These are phyloP conservation scores for Suillus hirtellus DNA, from an alignment of 768 basidiomycete genomes.

Conservation along the genomic window DNA sequence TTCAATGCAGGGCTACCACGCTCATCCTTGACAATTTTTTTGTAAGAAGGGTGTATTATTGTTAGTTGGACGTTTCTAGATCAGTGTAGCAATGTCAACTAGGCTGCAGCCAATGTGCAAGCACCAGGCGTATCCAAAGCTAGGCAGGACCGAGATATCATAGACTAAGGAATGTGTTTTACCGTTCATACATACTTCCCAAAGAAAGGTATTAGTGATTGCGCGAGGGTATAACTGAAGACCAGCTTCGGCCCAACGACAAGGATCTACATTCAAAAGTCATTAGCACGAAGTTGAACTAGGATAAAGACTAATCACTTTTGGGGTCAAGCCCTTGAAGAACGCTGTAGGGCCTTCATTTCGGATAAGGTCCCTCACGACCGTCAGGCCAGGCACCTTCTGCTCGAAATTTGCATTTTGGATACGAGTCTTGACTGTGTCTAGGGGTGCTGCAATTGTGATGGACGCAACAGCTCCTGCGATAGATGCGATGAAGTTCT, in stretches of 20 bases:
- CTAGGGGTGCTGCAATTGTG: constrained; percentile 93
- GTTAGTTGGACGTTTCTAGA: background rate
- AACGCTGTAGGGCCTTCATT: constrained; percentile 84
- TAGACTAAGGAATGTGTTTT: background rate
- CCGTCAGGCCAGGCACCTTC: constrained; percentile 76
- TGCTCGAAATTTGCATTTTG: constrained; percentile 97
- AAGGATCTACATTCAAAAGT: constrained; percentile 65
- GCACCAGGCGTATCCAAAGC: background rate
- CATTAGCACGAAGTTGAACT: constrained; percentile 27
- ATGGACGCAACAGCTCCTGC: constrained; percentile 95
- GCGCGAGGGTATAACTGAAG: constrained; percentile 97
- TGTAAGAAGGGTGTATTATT: background rate
- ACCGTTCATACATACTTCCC: constrained; percentile 69
- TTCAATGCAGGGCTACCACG: background rate
- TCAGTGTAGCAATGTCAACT: background rate
- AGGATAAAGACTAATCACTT: constrained; percentile 47
- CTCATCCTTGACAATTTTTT: background rate
- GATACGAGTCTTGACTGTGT: constrained; percentile 95
- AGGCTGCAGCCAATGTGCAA: background rate
- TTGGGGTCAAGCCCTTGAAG: constrained; percentile 97
- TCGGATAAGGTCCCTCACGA: constrained; percentile 82
- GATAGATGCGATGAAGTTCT: constrained; percentile 96
- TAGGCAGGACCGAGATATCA: background rate
- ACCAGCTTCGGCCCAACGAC: constrained; percentile 98
- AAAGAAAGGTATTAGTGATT: constrained; percentile 92